phyloP scores from a whole-genome alignment of 768 basidiomycete species.

The Lyophyllum shimeji region DNA sequence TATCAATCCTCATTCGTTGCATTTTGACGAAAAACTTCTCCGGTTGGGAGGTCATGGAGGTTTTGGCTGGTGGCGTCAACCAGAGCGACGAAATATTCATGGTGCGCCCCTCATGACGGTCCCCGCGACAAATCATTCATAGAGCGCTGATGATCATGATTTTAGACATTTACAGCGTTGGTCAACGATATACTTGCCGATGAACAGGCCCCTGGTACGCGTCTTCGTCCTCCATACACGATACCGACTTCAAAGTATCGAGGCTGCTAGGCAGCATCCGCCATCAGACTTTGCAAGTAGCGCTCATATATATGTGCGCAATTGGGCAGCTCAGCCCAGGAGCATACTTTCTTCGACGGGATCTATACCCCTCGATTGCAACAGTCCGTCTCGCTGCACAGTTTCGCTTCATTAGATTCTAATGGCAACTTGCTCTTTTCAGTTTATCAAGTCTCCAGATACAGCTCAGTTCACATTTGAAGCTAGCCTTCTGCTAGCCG shows the following conservation, averaged over 20 bases:
- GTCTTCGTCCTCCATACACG: neutral
- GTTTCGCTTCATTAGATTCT: neutral
- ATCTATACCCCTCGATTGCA: constrained; percentile 57
- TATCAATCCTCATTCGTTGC: constrained; percentile 44
- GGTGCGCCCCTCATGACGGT: constrained; percentile 29
- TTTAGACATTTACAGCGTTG: constrained; percentile 49
- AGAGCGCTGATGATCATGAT: neutral
- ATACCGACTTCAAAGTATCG: neutral
- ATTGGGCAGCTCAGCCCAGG: constrained; percentile 66
- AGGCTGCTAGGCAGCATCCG: constrained; percentile 40
- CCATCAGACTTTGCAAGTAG: constrained; percentile 56
- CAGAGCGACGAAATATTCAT: constrained; percentile 61
- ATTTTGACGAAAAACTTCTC: constrained; percentile 57
- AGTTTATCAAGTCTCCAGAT: constrained; percentile 58
- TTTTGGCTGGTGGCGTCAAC: constrained; percentile 59
- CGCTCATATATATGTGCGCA: constrained; percentile 57
- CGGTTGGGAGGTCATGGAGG: constrained; percentile 75
- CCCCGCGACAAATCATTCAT: neutral
- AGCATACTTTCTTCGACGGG: constrained; percentile 65
- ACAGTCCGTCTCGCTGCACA: constrained; percentile 30
- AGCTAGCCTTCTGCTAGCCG: constrained; percentile 55
- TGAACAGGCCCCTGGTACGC: constrained; percentile 42
- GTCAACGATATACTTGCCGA: constrained; percentile 49
- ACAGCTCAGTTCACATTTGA: constrained; percentile 61
- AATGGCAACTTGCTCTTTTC: neutral